These are phyloP conservation scores for Pichia exigua DNA, from an alignment of 805 yeast genomes.

Conservation along the genomic window DNA sequence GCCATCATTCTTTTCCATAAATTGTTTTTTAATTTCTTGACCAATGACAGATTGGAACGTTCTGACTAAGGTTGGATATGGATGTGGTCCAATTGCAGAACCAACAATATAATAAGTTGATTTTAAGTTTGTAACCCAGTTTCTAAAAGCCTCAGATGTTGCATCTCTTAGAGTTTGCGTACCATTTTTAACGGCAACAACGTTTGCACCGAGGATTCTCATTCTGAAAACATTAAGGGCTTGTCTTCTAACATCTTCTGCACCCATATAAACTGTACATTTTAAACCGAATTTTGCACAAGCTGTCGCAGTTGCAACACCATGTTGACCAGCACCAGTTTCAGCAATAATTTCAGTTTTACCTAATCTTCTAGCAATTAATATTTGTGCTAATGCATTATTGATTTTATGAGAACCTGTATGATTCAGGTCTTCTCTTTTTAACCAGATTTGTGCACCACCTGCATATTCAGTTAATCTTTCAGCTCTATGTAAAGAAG, in stretches of 20 bases:
- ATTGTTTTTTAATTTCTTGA: conserved; percentile 86
- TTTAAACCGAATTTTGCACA: conserved; percentile 88
- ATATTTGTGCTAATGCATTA: conserved; percentile 76
- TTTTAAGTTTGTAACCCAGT: conserved; percentile 84
- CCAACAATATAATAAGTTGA: conserved; percentile 95
- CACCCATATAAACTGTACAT: conserved; percentile 97
- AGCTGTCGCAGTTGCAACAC: conserved; percentile 90
- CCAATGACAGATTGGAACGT: conserved; percentile 98
- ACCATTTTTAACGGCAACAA: conserved; percentile 88
- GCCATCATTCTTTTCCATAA: conserved; percentile 68
- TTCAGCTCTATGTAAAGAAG: conserved; percentile 84
- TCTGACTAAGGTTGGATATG: conserved; percentile 95
- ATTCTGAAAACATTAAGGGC: conserved; percentile 96
- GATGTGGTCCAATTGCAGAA: conserved; percentile 98
- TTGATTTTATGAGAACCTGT: conserved; percentile 86
- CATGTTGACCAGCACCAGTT: conserved; percentile 92
- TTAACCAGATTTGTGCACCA: conserved; percentile 95
- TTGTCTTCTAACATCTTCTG: conserved; percentile 98
- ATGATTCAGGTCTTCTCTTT: conserved; percentile 92
- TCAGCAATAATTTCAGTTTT: conserved; percentile 75
- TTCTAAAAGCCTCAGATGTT: conserved; percentile 92
- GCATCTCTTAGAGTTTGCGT: conserved; percentile 96
- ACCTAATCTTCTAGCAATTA: conserved; percentile 72
- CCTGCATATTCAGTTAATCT: conserved; percentile 85
- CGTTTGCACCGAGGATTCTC: conserved; percentile 93